Evolutionary conservation across 1,284 basidiomycete species (phyloP).

Genomic region (Trametes pubescens): DNA sequence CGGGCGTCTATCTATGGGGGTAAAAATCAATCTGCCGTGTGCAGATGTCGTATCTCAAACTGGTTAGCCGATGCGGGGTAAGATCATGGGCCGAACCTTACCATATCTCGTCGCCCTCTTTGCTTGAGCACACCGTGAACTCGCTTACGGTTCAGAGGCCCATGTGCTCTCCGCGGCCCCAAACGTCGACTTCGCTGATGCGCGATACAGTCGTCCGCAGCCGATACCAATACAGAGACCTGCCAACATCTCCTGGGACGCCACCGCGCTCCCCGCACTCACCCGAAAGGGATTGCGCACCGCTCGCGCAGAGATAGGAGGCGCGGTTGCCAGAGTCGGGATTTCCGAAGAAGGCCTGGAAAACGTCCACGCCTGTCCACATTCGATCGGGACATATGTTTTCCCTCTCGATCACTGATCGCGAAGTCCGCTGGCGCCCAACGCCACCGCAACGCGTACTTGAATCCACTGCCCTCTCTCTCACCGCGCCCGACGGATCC

Average conservation of each 20-base stretch:
- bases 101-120: constrained; percentile 18
- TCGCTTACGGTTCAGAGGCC: neutral
- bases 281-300: neutral
- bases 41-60: neutral
- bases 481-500: neutral
- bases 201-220: neutral
- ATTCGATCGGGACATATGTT: constrained; percentile 13
- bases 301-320: neutral
- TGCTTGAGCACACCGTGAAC: neutral
- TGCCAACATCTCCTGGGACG: neutral
- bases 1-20: constrained; percentile 10
- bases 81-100: constrained; percentile 20
- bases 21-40: constrained; percentile 14
- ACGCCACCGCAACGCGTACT: constrained; percentile 16
- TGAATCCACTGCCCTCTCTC: constrained; percentile 2
- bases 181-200: neutral
- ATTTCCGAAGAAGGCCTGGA: constrained; percentile 8
- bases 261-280: neutral
- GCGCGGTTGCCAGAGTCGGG: neutral
- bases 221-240: too few species aligned
- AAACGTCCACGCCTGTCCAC: neutral
- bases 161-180: neutral
- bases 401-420: constrained; percentile 19
- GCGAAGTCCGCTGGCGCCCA: constrained; percentile 3
- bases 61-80: constrained; percentile 27